Conservation (phyloP, 495 filamentous ascomycete species). For the Tuber microsphaerosporum region DNA sequence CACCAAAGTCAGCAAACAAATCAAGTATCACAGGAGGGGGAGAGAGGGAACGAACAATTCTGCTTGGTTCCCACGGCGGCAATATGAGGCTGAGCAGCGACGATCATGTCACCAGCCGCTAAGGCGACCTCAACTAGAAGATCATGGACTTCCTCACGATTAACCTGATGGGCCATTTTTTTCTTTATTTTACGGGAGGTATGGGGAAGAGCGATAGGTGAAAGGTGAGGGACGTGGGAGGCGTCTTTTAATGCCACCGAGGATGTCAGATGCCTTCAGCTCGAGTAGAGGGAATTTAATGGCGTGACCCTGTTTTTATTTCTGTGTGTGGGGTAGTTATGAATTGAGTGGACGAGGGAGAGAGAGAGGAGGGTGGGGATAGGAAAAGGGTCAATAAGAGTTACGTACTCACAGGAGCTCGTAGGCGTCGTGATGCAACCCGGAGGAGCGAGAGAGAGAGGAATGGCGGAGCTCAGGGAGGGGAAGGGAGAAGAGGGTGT, state of each 20-base stretch:
- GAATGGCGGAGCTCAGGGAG: not conserved
- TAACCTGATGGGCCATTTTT: slow-evolving; percentile 45
- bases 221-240: not conserved
- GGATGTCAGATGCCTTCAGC: not conserved
- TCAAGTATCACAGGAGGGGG: slow-evolving; percentile 4
- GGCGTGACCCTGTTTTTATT: not conserved
- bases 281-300: not conserved
- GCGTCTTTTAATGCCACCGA: not conserved
- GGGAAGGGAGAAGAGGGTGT: not conserved
- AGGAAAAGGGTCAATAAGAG: not conserved
- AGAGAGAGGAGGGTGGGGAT: not conserved
- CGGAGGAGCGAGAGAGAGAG: not conserved
- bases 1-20: slow-evolving; percentile 18
- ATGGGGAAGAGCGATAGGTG: not conserved
- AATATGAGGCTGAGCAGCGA: slow-evolving; percentile 61
- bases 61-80: slow-evolving; percentile 65
- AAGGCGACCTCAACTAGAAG: slow-evolving; percentile 65
- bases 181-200: slow-evolving; percentile 19
- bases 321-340: not conserved
- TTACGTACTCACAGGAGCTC: slow-evolving; percentile 3
- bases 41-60: slow-evolving; percentile 57
- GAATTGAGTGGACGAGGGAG: not conserved
- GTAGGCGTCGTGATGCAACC: not conserved
- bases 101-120: slow-evolving; percentile 75
- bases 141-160: slow-evolving; percentile 76